phyloP scores from a whole-genome alignment of 441 rosid genomes.

The Croton setiger region DNA sequence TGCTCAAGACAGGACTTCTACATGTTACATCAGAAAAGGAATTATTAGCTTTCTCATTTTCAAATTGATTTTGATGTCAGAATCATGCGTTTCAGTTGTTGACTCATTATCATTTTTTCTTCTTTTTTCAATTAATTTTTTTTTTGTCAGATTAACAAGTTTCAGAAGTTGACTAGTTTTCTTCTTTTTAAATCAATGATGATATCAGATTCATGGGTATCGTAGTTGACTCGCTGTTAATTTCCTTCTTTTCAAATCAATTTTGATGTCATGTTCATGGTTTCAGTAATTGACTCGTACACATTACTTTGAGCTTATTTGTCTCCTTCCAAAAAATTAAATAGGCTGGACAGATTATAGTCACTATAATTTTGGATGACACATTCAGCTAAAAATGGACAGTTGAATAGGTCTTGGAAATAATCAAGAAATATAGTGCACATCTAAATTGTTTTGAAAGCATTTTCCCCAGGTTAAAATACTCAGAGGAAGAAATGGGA shows the following conservation, averaged over 20 bases:
- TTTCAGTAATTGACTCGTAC: background rate
- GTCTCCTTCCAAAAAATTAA: background rate
- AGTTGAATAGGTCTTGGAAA: background rate
- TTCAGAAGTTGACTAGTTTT: too few species aligned
- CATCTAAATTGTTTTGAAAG: background rate
- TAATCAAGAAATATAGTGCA: background rate
- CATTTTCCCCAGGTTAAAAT: background rate
- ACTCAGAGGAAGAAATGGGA: too few species aligned
- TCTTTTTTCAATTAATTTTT: too few species aligned
- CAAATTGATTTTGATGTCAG: background rate
- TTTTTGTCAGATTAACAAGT: too few species aligned
- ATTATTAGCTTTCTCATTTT: background rate
- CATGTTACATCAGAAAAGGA: background rate
- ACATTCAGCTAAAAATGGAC: background rate
- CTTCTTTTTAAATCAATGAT: too few species aligned
- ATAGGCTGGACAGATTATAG: background rate
- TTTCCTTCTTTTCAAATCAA: background rate
- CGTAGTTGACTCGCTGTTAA: too few species aligned
- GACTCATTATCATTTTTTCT: background rate
- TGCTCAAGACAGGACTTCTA: background rate
- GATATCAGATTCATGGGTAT: too few species aligned
- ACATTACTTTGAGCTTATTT: background rate
- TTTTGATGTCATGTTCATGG: background rate
- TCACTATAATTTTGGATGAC: background rate
- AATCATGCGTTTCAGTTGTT: background rate